phyloP scores from a whole-genome alignment of 1,284 basidiomycete species.

The Cryptococcus sp. region DNA sequence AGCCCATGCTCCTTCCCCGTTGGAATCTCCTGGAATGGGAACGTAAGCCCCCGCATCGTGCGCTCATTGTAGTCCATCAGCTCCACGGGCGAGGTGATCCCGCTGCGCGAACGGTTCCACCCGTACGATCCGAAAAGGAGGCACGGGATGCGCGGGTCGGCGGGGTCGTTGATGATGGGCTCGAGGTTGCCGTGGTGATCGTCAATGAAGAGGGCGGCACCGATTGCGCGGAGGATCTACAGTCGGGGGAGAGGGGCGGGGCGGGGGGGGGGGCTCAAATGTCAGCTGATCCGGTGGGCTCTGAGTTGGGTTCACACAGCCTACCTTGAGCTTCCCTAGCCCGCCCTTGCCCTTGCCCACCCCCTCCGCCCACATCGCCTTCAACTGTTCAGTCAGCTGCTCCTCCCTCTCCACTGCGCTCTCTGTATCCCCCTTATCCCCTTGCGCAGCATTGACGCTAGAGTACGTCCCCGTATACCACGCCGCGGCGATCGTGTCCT shows the following conservation, averaged over 20 bases:
- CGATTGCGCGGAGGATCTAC: conserved; percentile 34
- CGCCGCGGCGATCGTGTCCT: conserved; percentile 23
- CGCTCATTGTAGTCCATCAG: conserved; percentile 34
- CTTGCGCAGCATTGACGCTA: conserved; percentile 3
- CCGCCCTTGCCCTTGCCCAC: conserved; percentile 19
- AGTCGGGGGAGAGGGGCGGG: no score
- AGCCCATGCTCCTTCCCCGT: conserved; percentile 16
- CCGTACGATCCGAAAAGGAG: conserved; percentile 30
- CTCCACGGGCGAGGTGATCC: conserved; percentile 24
- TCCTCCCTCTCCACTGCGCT: conserved; percentile 13
- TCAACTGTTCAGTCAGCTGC: conserved; percentile 18
- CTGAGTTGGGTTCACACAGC: neutral
- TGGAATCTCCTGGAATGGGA: conserved; percentile 18
- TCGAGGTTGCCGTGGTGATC: conserved; percentile 33
- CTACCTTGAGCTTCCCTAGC: conserved; percentile 26
- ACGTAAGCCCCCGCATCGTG: conserved; percentile 10
- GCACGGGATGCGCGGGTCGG: conserved; percentile 26
- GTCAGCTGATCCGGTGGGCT: no score
- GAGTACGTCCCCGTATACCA: conserved; percentile 26
- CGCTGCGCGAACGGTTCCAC: conserved; percentile 28
- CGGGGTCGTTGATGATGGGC: conserved; percentile 17
- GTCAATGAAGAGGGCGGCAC: conserved; percentile 36
- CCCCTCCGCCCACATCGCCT: conserved; percentile 12
- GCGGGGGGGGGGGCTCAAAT: neutral
- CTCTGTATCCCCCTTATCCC: conserved; percentile 16